Percentiles rank a stretch among this genome's conserved stretches.
Conservation (phyloP, 805 yeast genomes). For the Starmerella geochares region DNA sequence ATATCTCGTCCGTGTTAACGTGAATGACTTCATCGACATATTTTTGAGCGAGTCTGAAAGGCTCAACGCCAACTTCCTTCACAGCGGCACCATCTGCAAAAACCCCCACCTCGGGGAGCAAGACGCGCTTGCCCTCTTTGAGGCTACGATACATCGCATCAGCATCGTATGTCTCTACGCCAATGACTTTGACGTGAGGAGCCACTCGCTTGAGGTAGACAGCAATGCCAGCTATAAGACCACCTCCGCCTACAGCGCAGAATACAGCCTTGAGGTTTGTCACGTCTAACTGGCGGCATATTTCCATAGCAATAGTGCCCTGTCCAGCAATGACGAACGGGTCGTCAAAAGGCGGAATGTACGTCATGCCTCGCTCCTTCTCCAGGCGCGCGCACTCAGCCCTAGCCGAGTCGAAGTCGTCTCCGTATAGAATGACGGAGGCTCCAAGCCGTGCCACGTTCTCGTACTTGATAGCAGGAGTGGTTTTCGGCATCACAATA, state of each 20-base stretch:
- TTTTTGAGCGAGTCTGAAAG: slow-evolving; percentile 67
- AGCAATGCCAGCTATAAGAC: slow-evolving; percentile 82
- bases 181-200: slow-evolving; percentile 93
- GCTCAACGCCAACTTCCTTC: slow-evolving; percentile 76
- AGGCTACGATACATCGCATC: slow-evolving; percentile 78
- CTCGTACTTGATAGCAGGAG: slow-evolving; percentile 87
- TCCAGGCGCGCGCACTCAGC: slow-evolving; percentile 71
- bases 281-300: slow-evolving; percentile 73
- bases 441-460: slow-evolving; percentile 90
- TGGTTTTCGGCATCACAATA: slow-evolving; percentile 95
- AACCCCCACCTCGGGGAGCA: slow-evolving; percentile 69
- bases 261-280: slow-evolving; percentile 76
- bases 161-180: slow-evolving; percentile 93
- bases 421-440: slow-evolving; percentile 85
- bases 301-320: slow-evolving; percentile 92
- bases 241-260: slow-evolving; percentile 96
- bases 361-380: slow-evolving; percentile 60
- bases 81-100: slow-evolving; percentile 99
- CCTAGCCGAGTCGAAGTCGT: slow-evolving; percentile 92
- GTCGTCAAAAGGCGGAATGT: slow-evolving; percentile 97
- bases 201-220: slow-evolving; percentile 87
- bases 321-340: slow-evolving; percentile 98
- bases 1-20: slow-evolving; percentile 85
- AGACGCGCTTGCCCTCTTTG: slow-evolving; percentile 43
- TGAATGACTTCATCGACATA: slow-evolving; percentile 80